These are phyloP conservation scores for Limonium bicolor DNA, from an alignment of 148 eudicot species.

Conservation along the genomic window DNA sequence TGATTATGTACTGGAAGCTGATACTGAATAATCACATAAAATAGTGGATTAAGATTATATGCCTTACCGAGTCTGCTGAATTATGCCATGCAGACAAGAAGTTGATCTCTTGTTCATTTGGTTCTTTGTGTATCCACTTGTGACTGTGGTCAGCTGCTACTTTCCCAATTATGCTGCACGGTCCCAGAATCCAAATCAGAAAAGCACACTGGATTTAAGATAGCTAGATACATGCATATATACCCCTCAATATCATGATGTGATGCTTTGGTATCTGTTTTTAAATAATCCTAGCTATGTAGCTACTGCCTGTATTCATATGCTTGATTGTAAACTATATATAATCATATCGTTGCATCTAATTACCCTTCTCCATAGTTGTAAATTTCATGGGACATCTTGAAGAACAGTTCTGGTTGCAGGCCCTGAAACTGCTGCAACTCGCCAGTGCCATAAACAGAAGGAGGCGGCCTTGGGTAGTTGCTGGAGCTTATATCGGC, in stretches of 20 bases:
- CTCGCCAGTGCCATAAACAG: slow-evolving; percentile 27
- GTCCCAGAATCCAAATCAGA: slow-evolving; percentile 6
- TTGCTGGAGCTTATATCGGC: slow-evolving; percentile 39
- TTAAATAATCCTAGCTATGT: not conserved
- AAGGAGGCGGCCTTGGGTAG: slow-evolving; percentile 25
- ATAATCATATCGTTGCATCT: not conserved
- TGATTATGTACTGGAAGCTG: not conserved
- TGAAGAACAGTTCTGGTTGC: slow-evolving; percentile 96
- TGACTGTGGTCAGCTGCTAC: slow-evolving; percentile 96
- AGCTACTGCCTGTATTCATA: not conserved
- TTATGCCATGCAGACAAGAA: slow-evolving; percentile 96
- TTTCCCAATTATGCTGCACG: slow-evolving; percentile 79
- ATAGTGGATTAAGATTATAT: not conserved
- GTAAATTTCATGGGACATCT: slow-evolving; percentile 99
- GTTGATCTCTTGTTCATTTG: slow-evolving; percentile 83
- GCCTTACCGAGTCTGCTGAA: slow-evolving; percentile 75
- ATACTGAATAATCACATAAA: not conserved
- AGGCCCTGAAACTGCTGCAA: slow-evolving; percentile 64
- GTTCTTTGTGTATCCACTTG: slow-evolving; percentile 89
- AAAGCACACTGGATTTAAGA: too few relatives aligned
- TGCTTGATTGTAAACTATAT: not conserved
- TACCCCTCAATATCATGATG: too few relatives aligned
- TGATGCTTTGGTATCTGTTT: too few relatives aligned
- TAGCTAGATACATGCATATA: too few relatives aligned
- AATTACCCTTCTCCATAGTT: slow-evolving; percentile 95